phyloP scores from a whole-genome alignment of 176 grass and related monocot genomes.

The Eragrostis curvula region DNA sequence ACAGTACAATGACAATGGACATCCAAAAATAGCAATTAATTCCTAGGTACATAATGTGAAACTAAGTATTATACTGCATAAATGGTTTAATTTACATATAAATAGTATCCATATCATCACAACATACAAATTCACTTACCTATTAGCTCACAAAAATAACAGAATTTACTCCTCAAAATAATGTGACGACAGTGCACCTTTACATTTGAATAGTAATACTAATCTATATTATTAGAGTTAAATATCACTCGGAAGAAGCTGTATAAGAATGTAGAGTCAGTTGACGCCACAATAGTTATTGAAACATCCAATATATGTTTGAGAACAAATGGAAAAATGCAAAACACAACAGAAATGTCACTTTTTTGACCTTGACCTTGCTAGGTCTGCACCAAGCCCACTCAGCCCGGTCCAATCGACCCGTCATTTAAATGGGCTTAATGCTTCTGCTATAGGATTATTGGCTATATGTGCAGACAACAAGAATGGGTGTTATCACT shows the following conservation, averaged over 20 bases:
- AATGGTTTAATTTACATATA: too few species aligned
- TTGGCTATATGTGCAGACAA: not conserved
- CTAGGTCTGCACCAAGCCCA: not conserved
- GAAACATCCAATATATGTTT: not conserved
- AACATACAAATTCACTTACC: too few species aligned
- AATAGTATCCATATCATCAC: too few species aligned
- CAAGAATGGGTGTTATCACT: not conserved
- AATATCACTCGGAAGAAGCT: not conserved
- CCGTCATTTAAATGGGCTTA: not conserved
- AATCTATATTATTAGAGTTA: not conserved
- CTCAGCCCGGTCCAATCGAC: not conserved
- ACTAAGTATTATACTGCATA: too few species aligned
- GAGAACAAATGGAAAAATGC: not conserved
- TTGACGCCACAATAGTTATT: not conserved
- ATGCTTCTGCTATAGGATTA: not conserved
- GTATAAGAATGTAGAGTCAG: not conserved
- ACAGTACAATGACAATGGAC: not conserved
- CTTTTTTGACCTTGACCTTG: not conserved
- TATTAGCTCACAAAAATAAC: too few species aligned
- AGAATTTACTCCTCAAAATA: too few species aligned
- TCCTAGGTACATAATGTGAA: not conserved
- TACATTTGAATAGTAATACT: not conserved
- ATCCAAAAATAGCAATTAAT: not conserved
- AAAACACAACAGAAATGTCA: not conserved
- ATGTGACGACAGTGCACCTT: too few species aligned